These are phyloP conservation scores for Cutaneotrichosporon sp. DNA, from an alignment of 1,284 basidiomycete species.

Conservation along the genomic window DNA sequence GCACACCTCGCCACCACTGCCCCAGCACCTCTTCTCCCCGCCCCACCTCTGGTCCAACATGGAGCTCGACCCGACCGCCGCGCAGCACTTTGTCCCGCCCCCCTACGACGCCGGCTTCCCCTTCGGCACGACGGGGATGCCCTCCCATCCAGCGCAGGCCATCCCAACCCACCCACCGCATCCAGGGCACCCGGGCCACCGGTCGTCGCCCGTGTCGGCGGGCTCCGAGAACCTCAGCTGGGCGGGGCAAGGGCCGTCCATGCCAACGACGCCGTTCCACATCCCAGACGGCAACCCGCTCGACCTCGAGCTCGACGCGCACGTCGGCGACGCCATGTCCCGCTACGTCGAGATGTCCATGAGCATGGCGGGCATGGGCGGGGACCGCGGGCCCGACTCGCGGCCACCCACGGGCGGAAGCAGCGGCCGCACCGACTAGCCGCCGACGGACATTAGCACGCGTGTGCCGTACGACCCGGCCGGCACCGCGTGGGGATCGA, in stretches of 20 bases:
- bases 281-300: not conserved
- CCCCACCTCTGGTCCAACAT: not conserved
- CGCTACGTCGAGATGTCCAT: constrained; percentile 15
- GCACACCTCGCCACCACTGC: not conserved
- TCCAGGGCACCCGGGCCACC: not conserved
- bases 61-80: not conserved
- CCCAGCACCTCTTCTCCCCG: not conserved
- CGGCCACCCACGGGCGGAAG: not conserved
- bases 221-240: not conserved
- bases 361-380: constrained; percentile 4
- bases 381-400: not conserved
- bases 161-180: not conserved
- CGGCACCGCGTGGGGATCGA: too few species aligned
- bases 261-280: not conserved
- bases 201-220: not conserved
- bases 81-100: not conserved
- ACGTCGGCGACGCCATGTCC: constrained; percentile 8
- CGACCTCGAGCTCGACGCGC: not conserved
- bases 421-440: not conserved
- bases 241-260: not conserved
- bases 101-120: not conserved
- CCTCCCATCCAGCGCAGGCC: not conserved
- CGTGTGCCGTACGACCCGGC: too few species aligned
- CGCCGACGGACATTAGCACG: not conserved
- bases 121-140: not conserved